These are phyloP conservation scores for Fusarium sambucinum DNA, from an alignment of 2,329 filamentous ascomycete species.

Conservation along the genomic window DNA sequence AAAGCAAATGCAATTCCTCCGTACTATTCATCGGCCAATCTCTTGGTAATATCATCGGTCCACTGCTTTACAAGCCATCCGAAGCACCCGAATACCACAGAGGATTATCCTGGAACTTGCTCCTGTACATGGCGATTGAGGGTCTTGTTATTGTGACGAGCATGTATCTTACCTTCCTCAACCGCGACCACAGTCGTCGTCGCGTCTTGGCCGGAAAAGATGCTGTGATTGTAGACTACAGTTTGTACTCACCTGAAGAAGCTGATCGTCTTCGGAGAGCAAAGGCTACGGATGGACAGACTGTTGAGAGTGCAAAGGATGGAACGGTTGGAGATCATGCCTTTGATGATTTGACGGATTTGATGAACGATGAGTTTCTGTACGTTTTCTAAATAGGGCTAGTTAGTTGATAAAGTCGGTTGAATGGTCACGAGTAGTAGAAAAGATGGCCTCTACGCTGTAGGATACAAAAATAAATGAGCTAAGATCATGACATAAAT, in stretches of 20 bases:
- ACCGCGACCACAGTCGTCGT: slow-evolving; percentile 63
- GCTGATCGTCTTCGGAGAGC: slow-evolving; percentile 57
- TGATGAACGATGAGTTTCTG: slow-evolving; percentile 41
- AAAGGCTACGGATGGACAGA: slow-evolving; percentile 11
- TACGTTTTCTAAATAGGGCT: slow-evolving; percentile 26
- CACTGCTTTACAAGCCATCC: slow-evolving; percentile 47
- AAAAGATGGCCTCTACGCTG: too few relatives aligned
- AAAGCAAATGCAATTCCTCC: slow-evolving; percentile 72
- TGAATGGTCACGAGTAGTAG: background rate
- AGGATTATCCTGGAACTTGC: slow-evolving; percentile 68
- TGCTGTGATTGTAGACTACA: slow-evolving; percentile 64
- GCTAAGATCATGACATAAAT: too few relatives aligned
- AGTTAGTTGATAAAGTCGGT: background rate
- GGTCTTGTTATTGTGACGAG: slow-evolving; percentile 50
- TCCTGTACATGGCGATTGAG: slow-evolving; percentile 68
- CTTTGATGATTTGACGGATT: slow-evolving; percentile 37
- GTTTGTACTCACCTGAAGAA: slow-evolving; percentile 16
- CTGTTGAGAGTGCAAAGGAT: slow-evolving; percentile 5
- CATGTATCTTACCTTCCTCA: slow-evolving; percentile 58
- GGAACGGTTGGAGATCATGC: slow-evolving; percentile 20
- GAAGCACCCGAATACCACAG: slow-evolving; percentile 53
- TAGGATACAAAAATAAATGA: too few relatives aligned
- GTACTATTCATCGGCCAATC: slow-evolving; percentile 72
- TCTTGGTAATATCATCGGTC: slow-evolving; percentile 72
- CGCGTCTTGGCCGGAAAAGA: slow-evolving; percentile 68